phyloP scores from a whole-genome alignment of 495 filamentous ascomycete species.

The Xylaria curta region DNA sequence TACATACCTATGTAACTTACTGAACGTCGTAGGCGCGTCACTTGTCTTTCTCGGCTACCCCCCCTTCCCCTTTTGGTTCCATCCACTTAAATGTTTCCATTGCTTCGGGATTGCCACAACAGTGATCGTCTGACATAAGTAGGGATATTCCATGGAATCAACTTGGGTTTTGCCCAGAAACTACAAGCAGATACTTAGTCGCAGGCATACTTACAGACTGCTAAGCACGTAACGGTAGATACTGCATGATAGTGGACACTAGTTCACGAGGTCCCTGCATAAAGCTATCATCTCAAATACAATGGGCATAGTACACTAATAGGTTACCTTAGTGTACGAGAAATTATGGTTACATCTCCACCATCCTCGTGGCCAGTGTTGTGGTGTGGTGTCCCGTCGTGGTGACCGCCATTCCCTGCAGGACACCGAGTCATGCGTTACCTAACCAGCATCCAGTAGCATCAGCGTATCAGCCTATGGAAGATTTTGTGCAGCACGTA shows the following conservation, averaged over 20 bases:
- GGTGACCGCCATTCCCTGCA: conserved; percentile 28
- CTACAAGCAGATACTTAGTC: not conserved
- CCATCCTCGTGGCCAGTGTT: conserved; percentile 15
- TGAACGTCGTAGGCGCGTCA: not conserved
- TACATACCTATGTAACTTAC: not conserved
- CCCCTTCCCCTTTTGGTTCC: conserved; percentile 13
- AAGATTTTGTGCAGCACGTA: conserved; percentile 17
- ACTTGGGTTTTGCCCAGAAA: not conserved
- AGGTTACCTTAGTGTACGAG: conserved; percentile 1
- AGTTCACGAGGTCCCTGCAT: conserved; percentile 22
- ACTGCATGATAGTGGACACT: conserved; percentile 8
- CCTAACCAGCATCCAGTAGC: conserved; percentile 3
- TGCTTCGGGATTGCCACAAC: conserved; percentile 25
- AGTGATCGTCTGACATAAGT: conserved; percentile 17
- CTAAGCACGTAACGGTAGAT: not conserved
- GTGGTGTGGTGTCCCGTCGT: conserved; percentile 16
- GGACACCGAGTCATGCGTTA: conserved; percentile 28
- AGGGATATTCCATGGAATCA: conserved; percentile 16
- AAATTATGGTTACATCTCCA: conserved; percentile 22
- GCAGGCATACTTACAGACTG: too few species aligned
- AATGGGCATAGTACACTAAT: conserved; percentile 9
- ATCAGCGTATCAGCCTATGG: conserved; percentile 15
- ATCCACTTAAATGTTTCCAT: conserved; percentile 10
- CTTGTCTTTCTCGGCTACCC: not conserved
- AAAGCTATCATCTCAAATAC: conserved; percentile 22